Base-by-base conservation (phyloP, 345 rosid species). In the Eucalyptus curtisii region DNA sequence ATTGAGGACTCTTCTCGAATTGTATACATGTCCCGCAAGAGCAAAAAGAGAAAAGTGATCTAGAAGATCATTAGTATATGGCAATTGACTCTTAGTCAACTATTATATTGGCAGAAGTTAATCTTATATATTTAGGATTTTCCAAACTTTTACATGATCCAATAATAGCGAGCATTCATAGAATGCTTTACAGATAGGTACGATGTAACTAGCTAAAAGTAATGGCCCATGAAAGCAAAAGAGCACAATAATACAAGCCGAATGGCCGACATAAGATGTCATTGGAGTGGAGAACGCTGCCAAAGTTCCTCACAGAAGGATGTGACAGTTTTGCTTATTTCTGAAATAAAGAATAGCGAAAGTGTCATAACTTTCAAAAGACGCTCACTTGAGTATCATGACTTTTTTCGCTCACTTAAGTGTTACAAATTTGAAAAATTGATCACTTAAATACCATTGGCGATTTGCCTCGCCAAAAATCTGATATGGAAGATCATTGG, bases 141-240 rank as follows among this genome's bases (percentile, higher is more conserved):
- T 64, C 71, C 1, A n/a, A n/a, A 64, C 10, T 64, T 14, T n/a
- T n/a, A 64, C 37, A 13, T 7, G 37, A 13, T 64, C 71, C 66
- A 59, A 27, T 11, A 1, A 59, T 11, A 5, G 66, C 1, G 66
- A 59, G 66, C n/a, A 12, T 1, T 59, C 0, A 6, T 11, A 11
- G 7, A 59, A 20, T 59, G 66, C 27, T 59, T 59, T 25, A 27
- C 2, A 59, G 14, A 27, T 30, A 61, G 17, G 71, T 2, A 6
- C 4, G 5, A 61, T n/a, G 71, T 13, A 14, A 64, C 37, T 30
- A 14, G 71, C 71, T 14, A 30, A 57, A 57, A 57, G n/a, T 57
- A 24, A 25, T 10, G 13, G 64, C 64, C 30, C 30, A 2, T 10
- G 5, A 57, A 25, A 57, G 7, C 10, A 10, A 57, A 57, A 57